These are phyloP conservation scores for Echites panduratus DNA, from an alignment of 257 asterid genomes.

Conservation along the genomic window DNA sequence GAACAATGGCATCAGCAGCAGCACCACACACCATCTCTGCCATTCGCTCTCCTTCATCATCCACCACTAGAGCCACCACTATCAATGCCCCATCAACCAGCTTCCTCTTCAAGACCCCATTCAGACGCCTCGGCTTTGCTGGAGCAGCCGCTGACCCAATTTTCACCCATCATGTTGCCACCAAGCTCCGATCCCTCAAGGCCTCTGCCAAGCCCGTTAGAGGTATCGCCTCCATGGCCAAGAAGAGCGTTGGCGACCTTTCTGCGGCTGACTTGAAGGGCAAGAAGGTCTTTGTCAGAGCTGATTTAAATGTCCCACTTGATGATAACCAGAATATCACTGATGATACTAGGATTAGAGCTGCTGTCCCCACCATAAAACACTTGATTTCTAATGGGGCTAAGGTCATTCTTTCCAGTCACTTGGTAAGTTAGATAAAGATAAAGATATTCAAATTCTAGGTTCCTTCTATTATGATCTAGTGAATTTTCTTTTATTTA, in stretches of 20 bases:
- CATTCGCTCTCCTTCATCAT: conserved; percentile 38
- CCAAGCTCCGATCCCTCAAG: conserved; percentile 42
- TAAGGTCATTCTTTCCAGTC: conserved; percentile 58
- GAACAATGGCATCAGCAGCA: conserved; percentile 54
- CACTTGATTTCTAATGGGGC: conserved; percentile 56
- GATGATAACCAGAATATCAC: conserved; percentile 60
- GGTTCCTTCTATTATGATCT: not conserved
- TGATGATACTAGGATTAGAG: conserved; percentile 77
- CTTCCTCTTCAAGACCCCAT: conserved; percentile 47
- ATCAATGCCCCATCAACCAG: conserved; percentile 36
- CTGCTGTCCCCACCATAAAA: conserved; percentile 72
- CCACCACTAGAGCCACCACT: conserved; percentile 23
- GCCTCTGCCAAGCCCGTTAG: conserved; percentile 34
- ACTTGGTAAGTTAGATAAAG: conserved; percentile 33
- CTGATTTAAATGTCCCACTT: conserved; percentile 73
- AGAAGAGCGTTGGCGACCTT: conserved; percentile 70
- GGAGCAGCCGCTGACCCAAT: conserved; percentile 38
- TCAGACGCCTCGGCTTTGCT: conserved; percentile 47
- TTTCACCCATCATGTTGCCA: conserved; percentile 36
- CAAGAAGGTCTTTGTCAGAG: conserved; percentile 63
- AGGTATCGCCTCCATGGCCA: conserved; percentile 45
- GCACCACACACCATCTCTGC: conserved; percentile 53
- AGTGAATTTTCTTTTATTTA: not conserved
- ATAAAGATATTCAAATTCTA: not conserved
- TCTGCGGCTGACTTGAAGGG: conserved; percentile 54